Conservation (phyloP, 129 eudicot genomes). For the Silybum marianum region DNA sequence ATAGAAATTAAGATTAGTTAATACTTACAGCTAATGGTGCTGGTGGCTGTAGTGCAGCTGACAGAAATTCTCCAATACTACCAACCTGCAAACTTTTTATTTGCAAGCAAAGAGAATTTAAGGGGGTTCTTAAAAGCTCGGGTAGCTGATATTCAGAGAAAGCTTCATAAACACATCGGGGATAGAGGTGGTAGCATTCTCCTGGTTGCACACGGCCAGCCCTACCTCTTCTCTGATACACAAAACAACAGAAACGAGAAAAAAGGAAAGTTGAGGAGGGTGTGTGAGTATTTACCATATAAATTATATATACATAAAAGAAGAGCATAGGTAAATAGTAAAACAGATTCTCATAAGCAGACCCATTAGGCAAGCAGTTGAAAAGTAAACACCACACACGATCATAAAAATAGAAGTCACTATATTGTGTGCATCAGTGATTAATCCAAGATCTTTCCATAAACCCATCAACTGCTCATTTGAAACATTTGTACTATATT, state of each 20-base stretch:
- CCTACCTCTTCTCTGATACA: slow-evolving; percentile 90
- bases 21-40: slow-evolving; percentile 86
- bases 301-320: background rate
- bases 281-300: background rate
- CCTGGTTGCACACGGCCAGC: slow-evolving; percentile 99
- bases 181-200: slow-evolving; percentile 95
- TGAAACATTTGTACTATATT: no score
- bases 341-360: background rate
- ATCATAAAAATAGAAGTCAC: no score
- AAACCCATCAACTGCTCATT: no score
- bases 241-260: slow-evolving; percentile 13
- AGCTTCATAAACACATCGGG: slow-evolving; percentile 91
- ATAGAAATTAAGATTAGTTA: background rate
- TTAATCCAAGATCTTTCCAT: no score
- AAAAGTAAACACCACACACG: no score
- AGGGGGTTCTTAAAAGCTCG: slow-evolving; percentile 92
- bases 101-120: slow-evolving; percentile 98
- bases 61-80: slow-evolving; percentile 87
- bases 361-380: background rate
- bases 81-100: slow-evolving; percentile 93
- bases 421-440: no score
- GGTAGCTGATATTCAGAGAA: slow-evolving; percentile 95
- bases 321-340: background rate
- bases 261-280: background rate
- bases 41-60: slow-evolving; percentile 97